A percentile compares a stretch with the other conserved stretches of the same genome.
Evolutionary conservation across 129 eudicot species (phyloP).

Genomic region (Heracleum sosnowskyi): DNA sequence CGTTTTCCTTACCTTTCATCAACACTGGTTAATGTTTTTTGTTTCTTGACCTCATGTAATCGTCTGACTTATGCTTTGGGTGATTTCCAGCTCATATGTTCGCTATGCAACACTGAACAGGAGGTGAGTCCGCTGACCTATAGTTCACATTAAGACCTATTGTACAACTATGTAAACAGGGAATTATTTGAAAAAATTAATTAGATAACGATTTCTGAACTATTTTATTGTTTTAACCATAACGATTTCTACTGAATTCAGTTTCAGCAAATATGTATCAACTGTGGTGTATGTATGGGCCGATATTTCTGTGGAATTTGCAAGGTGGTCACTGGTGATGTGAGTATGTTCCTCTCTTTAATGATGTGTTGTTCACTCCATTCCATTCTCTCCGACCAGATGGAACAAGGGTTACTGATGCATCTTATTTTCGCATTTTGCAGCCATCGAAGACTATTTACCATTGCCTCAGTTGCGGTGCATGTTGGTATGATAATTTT

Average conservation of each 20-base stretch:
- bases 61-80: neutral
- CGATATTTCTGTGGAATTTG: constrained; percentile 62
- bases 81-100: neutral
- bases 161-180: no score
- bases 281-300: constrained; percentile 95
- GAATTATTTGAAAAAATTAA: no score
- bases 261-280: constrained; percentile 72
- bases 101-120: neutral
- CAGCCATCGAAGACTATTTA: constrained; percentile 73
- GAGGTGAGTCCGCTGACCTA: no score
- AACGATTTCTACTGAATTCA: constrained; percentile 11
- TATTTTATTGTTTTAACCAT: neutral
- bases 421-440: constrained; percentile 21
- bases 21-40: neutral
- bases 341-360: constrained; percentile 20
- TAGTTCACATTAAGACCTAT: no score
- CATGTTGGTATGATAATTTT: constrained; percentile 61
- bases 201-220: no score
- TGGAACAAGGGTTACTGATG: no score
- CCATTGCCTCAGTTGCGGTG: constrained; percentile 85
- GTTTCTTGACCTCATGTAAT: no score
- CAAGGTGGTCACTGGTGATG: constrained; percentile 79
- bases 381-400: neutral
- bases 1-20: neutral
- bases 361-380: neutral